Base-by-base conservation (phyloP, 1,139 yeast species). In the Debaryomycetaceae sp. region DNA sequence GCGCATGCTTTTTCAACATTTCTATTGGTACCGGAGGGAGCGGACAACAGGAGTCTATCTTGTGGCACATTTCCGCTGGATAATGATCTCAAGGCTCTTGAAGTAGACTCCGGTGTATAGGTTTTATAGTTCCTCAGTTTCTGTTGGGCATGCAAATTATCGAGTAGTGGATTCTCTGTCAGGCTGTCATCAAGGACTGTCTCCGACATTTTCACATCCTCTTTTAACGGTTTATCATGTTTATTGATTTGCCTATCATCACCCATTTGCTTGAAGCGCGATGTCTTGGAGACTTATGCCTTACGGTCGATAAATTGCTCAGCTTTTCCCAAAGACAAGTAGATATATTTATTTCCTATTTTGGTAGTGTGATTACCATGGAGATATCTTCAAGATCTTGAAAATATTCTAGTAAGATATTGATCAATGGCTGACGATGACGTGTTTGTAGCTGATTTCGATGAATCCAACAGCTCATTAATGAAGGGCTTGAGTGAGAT, bases 1-100 rank as follows among this genome's bases (percentile, higher is more conserved):
- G 59, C 59, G 37, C 51, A 52, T 33, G 65, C 36, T 35, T 57
- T 58, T 35, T 51, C 54, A 39, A 58, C 64, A 42, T 63, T 65
- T 45, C 63, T 62, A 31, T 61, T 53, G 33, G 40, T 40, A 42
- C 59, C 63, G 34, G 26, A 22, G 26, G 26, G 26, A 8, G 11
- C 4, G 4, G 4, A 2, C 11, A 22, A 22, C 11, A 11, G 11
- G 11, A 8, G 2, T 8, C 26, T 8, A 22, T 22, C 4, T 3
- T 11, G 11, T 3, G 7, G 26, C 11, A 8, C 11, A 22, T 22
- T 22, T 22, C 26, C 26, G 26, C 11, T 22, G 4, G 26, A 8
- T 11, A 8, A 8, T 30, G 15, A 15, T 11, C 18, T 33, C 42
- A 1, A 15, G 29, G 18, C 41, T 49, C 42, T 36, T 48, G 32